A percentile compares a stretch with the other conserved stretches of the same genome.
phyloP scores from a whole-genome alignment of 2,329 filamentous ascomycete genomes.

The Nemania bipapillata region DNA sequence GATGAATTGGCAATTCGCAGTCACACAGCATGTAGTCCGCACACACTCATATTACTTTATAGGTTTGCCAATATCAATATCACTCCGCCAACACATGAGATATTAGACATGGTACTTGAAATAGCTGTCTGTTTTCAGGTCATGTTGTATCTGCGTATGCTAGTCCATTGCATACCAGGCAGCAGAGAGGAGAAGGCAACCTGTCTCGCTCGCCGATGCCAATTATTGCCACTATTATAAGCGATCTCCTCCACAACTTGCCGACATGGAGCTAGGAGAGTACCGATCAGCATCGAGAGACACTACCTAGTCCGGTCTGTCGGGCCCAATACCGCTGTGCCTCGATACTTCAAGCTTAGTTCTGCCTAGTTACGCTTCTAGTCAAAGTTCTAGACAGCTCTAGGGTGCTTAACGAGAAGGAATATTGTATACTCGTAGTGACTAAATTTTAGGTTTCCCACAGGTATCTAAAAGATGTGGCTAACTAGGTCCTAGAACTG shows the following conservation, averaged over 20 bases:
- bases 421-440: slow-evolving; percentile 2
- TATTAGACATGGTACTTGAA: slow-evolving; percentile 4
- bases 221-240: slow-evolving; percentile 14
- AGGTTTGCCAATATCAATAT: slow-evolving; percentile 1
- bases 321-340: slow-evolving; percentile 5
- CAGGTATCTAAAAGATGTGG: slow-evolving; percentile 15
- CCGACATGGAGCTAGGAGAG: slow-evolving; percentile 5
- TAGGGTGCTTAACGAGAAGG: neutral
- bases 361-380: neutral
- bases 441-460: neutral
- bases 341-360: slow-evolving; percentile 12
- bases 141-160: slow-evolving; percentile 6
- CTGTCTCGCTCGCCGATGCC: neutral
- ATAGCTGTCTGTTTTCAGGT: neutral
- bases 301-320: slow-evolving; percentile 12
- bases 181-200: neutral
- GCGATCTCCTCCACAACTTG: neutral
- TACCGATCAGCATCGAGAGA: slow-evolving; percentile 12
- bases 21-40: slow-evolving; percentile 10
- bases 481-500: neutral
- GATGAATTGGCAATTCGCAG: slow-evolving; percentile 11
- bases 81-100: neutral
- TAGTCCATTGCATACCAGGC: neutral
- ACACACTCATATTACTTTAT: neutral
- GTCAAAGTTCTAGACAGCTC: slow-evolving; percentile 4